A percentile compares a stretch with the other conserved stretches of the same genome.
Evolutionary conservation across 1,284 basidiomycete genomes (phyloP).

Genomic region (Singerocomus rubriflavus): DNA sequence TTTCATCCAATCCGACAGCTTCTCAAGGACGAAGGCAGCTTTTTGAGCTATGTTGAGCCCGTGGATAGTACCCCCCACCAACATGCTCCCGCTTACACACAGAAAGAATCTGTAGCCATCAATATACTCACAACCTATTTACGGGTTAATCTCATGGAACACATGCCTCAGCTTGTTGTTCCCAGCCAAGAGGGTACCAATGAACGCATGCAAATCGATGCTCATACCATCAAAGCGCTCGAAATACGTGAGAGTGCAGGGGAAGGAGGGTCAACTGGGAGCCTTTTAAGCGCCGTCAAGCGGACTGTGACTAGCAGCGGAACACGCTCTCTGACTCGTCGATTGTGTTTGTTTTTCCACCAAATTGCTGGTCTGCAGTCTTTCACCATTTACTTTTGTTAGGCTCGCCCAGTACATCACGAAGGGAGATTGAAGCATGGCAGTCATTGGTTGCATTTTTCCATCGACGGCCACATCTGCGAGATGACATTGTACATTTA

Average conservation of each 20-base stretch:
- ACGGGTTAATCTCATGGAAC: slow-evolving; percentile 69
- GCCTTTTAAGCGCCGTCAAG: slow-evolving; percentile 74
- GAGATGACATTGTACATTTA: slow-evolving; percentile 60
- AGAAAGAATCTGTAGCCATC: slow-evolving; percentile 59
- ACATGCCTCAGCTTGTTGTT: slow-evolving; percentile 64
- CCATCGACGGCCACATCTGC: slow-evolving; percentile 58
- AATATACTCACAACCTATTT: slow-evolving; percentile 69
- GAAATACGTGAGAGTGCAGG: slow-evolving; percentile 80
- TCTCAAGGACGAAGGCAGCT: slow-evolving; percentile 50
- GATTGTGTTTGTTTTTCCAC: slow-evolving; percentile 59
- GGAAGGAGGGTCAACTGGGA: slow-evolving; percentile 73
- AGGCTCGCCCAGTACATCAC: slow-evolving; percentile 86
- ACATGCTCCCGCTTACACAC: slow-evolving; percentile 24
- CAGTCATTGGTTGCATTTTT: slow-evolving; percentile 83
- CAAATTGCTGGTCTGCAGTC: not conserved
- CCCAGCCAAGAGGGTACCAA: slow-evolving; percentile 59
- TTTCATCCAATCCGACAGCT: slow-evolving; percentile 45
- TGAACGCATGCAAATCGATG: slow-evolving; percentile 85
- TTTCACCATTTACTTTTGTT: slow-evolving; percentile 10
- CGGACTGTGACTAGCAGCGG: slow-evolving; percentile 82
- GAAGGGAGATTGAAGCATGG: slow-evolving; percentile 68
- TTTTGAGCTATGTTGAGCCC: slow-evolving; percentile 45
- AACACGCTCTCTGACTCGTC: slow-evolving; percentile 70
- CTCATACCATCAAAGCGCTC: slow-evolving; percentile 85
- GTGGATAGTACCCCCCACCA: slow-evolving; percentile 1